Evolutionary conservation across 345 rosid genomes (phyloP).

Genomic region (Brassica juncea): DNA sequence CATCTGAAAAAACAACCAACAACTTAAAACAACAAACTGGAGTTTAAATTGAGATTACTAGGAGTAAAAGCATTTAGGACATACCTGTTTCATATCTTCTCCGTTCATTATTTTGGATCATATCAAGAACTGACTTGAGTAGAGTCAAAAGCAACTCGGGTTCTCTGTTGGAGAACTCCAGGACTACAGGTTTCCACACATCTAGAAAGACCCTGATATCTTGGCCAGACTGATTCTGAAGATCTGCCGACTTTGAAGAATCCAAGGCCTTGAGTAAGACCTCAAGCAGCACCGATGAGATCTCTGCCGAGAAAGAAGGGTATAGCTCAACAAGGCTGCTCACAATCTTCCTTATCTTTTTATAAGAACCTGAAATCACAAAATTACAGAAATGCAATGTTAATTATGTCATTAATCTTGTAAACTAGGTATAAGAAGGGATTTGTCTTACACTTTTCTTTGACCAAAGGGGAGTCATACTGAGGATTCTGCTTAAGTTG

Average conservation of each 20-base stretch:
- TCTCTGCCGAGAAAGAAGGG: conserved; percentile 71
- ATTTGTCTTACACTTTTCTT: conserved; percentile 47
- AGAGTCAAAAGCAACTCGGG: conserved; percentile 72
- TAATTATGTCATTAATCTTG: no score
- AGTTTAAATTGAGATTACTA: background rate
- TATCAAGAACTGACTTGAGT: conserved; percentile 62
- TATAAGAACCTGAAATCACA: conserved; percentile 62
- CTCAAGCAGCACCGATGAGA: conserved; percentile 64
- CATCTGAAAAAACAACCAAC: conserved; percentile 34
- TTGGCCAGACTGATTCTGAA: conserved; percentile 40
- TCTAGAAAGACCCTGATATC: conserved; percentile 41
- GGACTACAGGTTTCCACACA: conserved; percentile 68
- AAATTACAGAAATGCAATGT: conserved; percentile 4
- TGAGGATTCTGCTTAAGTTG: conserved; percentile 47
- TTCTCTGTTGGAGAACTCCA: conserved; percentile 64
- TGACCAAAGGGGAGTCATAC: conserved; percentile 41
- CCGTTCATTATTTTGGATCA: conserved; percentile 51
- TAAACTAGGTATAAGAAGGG: background rate
- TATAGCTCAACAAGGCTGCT: conserved; percentile 61
- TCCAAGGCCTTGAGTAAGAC: conserved; percentile 56
- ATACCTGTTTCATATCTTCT: conserved; percentile 57
- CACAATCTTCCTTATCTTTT: conserved; percentile 50
- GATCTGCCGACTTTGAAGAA: conserved; percentile 46
- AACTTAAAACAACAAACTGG: conserved; percentile 11
- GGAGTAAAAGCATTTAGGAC: background rate